Evolutionary conservation across 768 basidiomycete genomes (phyloP).

Genomic region (Hygrocybe punicea): DNA sequence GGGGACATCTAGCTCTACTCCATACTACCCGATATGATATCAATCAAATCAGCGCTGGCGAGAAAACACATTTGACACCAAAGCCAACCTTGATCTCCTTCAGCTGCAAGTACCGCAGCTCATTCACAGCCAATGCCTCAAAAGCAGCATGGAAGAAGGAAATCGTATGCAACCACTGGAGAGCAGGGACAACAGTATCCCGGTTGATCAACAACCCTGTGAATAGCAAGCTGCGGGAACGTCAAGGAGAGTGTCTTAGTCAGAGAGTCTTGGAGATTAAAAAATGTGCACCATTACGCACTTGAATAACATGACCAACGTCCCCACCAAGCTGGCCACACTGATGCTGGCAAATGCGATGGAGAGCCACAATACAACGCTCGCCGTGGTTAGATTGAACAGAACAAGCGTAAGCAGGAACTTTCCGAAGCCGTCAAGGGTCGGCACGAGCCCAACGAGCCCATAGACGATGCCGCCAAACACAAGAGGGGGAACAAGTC

Average conservation of each 20-base stretch:
- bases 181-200: conserved; percentile 65
- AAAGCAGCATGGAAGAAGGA: conserved; percentile 99
- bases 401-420: conserved; percentile 94
- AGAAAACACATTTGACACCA: not conserved
- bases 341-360: conserved; percentile 84
- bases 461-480: conserved; percentile 96
- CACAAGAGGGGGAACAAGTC: conserved; percentile 91
- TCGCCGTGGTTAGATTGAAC: conserved; percentile 95
- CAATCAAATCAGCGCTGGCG: not conserved
- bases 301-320: conserved; percentile 98
- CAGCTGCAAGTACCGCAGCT: conserved; percentile 87
- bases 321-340: conserved; percentile 91
- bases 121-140: conserved; percentile 97
- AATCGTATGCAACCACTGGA: conserved; percentile 85
- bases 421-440: conserved; percentile 92
- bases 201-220: conserved; percentile 95
- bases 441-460: conserved; percentile 90
- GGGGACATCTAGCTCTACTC: conserved; percentile 93
- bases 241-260: not conserved
- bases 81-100: conserved; percentile 79
- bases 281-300: conserved; percentile 40
- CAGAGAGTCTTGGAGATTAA: not conserved
- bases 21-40: conserved; percentile 64
- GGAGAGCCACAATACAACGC: conserved; percentile 85
- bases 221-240: conserved; percentile 71